A percentile compares a stretch with the other conserved stretches of the same genome.
Evolutionary conservation across 2,329 filamentous ascomycete genomes (phyloP).

Genomic region (Onygenales sp.): DNA sequence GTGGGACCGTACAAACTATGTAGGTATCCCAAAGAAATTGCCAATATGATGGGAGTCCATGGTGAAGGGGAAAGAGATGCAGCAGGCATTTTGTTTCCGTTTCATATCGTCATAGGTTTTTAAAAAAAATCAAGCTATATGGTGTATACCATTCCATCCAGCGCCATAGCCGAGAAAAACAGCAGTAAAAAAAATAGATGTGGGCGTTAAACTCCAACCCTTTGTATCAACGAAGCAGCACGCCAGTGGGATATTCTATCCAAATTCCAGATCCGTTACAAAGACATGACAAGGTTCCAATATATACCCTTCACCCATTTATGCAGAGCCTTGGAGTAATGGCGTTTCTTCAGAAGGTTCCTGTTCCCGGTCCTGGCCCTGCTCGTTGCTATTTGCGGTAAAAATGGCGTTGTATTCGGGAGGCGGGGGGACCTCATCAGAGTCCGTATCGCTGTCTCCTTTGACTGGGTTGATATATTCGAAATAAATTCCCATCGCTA

Average conservation of each 20-base stretch:
- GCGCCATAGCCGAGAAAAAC: neutral
- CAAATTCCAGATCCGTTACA: neutral
- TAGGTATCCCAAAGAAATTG: too few relatives aligned
- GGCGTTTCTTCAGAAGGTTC: conserved; percentile 14
- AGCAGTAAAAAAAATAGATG: neutral
- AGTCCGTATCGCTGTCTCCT: conserved; percentile 16
- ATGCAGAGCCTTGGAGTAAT: conserved; percentile 9
- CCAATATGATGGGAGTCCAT: neutral
- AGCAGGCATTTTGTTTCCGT: neutral
- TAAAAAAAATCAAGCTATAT: neutral
- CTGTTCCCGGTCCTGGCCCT: conserved; percentile 4
- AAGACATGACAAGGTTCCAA: neutral
- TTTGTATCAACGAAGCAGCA: neutral
- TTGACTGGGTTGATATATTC: conserved; percentile 40
- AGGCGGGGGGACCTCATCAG: neutral
- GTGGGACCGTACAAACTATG: too few relatives aligned
- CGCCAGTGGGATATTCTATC: neutral
- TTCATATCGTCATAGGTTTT: neutral
- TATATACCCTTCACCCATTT: neutral
- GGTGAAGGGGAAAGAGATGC: neutral
- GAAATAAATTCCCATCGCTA: conserved; percentile 74
- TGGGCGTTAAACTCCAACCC: neutral
- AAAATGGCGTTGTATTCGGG: neutral
- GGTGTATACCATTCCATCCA: neutral
- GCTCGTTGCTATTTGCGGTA: conserved; percentile 2